Evolutionary conservation across 768 basidiomycete species (phyloP).

Genomic region (Suillus weaverae): DNA sequence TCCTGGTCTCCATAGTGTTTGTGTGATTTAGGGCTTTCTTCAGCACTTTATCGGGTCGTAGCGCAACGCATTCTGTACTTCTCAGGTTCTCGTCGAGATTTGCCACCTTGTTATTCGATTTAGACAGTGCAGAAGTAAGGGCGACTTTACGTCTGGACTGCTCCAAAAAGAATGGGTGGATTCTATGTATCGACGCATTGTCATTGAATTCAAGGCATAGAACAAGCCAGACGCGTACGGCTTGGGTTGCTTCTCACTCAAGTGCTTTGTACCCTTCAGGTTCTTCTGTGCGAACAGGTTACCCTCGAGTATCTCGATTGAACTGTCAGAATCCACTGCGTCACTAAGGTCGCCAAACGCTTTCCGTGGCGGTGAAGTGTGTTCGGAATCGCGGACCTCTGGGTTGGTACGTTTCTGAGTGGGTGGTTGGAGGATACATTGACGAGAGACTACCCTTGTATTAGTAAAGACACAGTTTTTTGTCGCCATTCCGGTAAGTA

Average conservation of each 20-base stretch:
- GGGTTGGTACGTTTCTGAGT: not conserved
- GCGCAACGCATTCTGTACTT: not conserved
- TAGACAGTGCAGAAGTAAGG: not conserved
- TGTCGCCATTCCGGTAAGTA: not conserved
- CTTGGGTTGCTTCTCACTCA: conserved; percentile 8
- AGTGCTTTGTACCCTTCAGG: conserved; percentile 23
- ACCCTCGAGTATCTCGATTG: conserved; percentile 32
- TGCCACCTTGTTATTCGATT: not conserved
- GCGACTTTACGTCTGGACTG: conserved; percentile 1
- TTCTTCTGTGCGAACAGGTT: conserved; percentile 7
- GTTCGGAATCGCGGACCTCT: not conserved
- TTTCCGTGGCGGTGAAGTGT: not conserved
- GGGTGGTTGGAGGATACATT: not conserved
- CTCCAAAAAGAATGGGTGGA: conserved; percentile 18
- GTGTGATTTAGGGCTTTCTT: not conserved
- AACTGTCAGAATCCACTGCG: conserved; percentile 28
- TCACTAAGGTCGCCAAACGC: conserved; percentile 7
- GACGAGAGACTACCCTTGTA: not conserved
- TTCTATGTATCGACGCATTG: conserved; percentile 13
- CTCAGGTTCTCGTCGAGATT: not conserved
- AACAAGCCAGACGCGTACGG: conserved; percentile 6
- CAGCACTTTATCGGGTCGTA: not conserved
- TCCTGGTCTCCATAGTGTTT: not conserved
- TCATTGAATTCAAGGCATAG: conserved; percentile 8
- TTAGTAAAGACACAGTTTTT: not conserved